Conservation (phyloP, 495 filamentous ascomycete species). For the Hyaloscypha finlandica region DNA sequence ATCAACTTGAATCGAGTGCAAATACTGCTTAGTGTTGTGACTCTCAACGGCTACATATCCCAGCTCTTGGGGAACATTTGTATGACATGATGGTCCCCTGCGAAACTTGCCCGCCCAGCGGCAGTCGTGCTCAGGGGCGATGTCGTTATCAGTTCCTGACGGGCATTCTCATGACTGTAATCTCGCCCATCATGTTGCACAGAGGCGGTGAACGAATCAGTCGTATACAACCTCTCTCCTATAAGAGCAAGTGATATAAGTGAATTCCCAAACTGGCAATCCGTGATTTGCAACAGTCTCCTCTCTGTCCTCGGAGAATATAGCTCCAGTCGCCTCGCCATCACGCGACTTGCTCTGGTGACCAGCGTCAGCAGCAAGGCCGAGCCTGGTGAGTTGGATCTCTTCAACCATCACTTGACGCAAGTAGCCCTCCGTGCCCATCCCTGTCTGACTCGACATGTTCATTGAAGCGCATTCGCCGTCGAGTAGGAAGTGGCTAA, state of each 20-base stretch:
- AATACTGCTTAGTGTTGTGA: background rate
- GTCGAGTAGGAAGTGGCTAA: background rate
- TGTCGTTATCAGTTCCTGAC: background rate
- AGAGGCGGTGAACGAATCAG: background rate
- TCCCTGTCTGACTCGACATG: background rate
- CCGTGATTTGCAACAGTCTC: background rate
- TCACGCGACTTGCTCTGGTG: background rate
- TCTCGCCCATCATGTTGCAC: background rate
- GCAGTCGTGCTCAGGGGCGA: background rate
- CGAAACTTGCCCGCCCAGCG: background rate
- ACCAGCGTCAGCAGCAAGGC: background rate
- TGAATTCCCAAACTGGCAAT: background rate
- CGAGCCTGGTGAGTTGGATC: too few relatives aligned
- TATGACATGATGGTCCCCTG: background rate
- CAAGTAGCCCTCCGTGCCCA: slow-evolving; percentile 12
- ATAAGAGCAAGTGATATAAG: background rate
- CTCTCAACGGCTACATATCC: background rate
- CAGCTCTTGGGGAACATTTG: background rate
- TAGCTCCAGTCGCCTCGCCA: background rate
- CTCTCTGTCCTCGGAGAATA: background rate
- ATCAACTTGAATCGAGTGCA: background rate
- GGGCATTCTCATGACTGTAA: background rate
- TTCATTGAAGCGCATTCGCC: slow-evolving; percentile 14
- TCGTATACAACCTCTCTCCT: background rate
- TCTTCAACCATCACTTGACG: slow-evolving; percentile 8